Percentiles rank a stretch among this genome's conserved stretches.
Evolutionary conservation across 768 basidiomycete species (phyloP).

Genomic region (Mycena galopus): DNA sequence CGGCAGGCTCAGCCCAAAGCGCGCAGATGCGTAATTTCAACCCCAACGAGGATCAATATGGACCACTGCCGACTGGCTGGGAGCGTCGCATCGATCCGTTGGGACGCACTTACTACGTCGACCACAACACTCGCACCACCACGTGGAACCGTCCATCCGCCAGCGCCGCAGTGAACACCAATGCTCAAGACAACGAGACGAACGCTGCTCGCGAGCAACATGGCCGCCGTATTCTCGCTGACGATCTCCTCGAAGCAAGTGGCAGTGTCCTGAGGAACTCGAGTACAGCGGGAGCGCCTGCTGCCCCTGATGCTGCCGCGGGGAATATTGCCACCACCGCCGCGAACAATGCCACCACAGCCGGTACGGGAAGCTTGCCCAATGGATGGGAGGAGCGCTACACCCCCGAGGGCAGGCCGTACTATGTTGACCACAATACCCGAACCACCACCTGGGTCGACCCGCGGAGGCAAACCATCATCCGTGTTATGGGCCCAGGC

Average conservation of each 20-base stretch:
- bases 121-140: constrained; percentile 97
- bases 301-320: constrained; percentile 55
- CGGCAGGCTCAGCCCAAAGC: constrained; percentile 61
- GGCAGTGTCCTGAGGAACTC: constrained; percentile 49
- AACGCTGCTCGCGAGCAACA: constrained; percentile 91
- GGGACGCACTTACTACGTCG: constrained; percentile 97
- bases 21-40: constrained; percentile 88
- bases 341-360: constrained; percentile 65
- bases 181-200: constrained; percentile 80
- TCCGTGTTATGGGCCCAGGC: constrained; percentile 95
- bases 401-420: constrained; percentile 97
- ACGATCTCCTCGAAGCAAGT: constrained; percentile 84
- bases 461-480: constrained; percentile 95
- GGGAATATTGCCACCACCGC: constrained; percentile 66
- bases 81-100: constrained; percentile 97
- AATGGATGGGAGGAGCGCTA: constrained; percentile 99
- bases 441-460: constrained; percentile 99
- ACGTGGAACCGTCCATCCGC: constrained; percentile 96
- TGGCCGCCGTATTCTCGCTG: constrained; percentile 84
- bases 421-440: constrained; percentile 99
- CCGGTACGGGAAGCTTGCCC: constrained; percentile 89
- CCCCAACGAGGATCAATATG: constrained; percentile 94
- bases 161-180: constrained; percentile 79
- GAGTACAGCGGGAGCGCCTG: constrained; percentile 50
- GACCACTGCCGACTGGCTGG: constrained; percentile 93